Conservation (phyloP, 257 asterid species). For the Eustoma russellianum region DNA sequence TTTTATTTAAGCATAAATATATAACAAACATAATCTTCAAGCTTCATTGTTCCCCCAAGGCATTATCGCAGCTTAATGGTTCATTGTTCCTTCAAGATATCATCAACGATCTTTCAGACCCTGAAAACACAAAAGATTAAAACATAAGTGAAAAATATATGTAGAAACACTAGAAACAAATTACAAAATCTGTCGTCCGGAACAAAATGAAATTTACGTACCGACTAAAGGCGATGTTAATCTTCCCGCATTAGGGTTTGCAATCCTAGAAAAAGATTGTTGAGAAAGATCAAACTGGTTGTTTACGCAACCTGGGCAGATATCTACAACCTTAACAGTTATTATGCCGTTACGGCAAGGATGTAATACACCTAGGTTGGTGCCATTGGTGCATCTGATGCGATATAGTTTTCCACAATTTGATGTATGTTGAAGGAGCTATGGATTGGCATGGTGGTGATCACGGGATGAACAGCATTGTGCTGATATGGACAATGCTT, state of each 20-base stretch:
- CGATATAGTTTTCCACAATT: neutral
- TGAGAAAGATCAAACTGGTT: neutral
- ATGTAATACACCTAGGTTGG: conserved; percentile 6
- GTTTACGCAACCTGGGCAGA: neutral
- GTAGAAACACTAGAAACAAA: neutral
- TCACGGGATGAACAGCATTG: too few species aligned
- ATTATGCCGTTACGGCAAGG: neutral
- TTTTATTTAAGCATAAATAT: too few species aligned
- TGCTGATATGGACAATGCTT: too few species aligned
- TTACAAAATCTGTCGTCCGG: neutral
- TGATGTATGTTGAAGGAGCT: too few species aligned
- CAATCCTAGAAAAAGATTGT: neutral
- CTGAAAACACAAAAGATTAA: neutral
- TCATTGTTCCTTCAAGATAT: too few species aligned
- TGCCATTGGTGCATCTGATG: neutral
- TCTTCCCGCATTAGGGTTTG: neutral
- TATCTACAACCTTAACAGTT: neutral
- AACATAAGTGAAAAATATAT: neutral
- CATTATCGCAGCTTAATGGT: too few species aligned
- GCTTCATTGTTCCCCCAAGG: too few species aligned
- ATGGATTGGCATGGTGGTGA: too few species aligned
- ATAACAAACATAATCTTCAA: too few species aligned
- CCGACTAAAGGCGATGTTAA: neutral
- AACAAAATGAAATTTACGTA: neutral
- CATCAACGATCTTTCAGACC: neutral